A percentile compares a stretch with the other conserved stretches of the same genome.
Evolutionary conservation across 1,139 yeast genomes (phyloP).

Genomic region (Yamadazyma atlantica): DNA sequence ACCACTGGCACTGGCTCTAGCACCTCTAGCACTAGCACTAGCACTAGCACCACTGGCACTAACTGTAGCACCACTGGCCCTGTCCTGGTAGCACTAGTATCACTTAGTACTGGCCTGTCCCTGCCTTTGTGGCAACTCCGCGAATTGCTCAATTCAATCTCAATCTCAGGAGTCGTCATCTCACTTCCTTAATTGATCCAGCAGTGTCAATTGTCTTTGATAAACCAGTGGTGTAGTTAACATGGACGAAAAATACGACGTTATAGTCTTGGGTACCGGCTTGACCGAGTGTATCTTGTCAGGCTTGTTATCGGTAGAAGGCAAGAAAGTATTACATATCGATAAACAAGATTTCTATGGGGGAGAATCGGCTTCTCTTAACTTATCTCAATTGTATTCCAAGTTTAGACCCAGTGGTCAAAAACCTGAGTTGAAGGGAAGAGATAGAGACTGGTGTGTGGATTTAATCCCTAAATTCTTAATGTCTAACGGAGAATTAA

Average conservation of each 20-base stretch:
- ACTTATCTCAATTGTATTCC: conserved; percentile 59
- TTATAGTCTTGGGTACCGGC: conserved; percentile 60
- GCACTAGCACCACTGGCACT: too few species aligned
- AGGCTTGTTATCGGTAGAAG: conserved; percentile 88
- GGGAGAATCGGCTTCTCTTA: conserved; percentile 71
- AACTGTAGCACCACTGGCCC: too few species aligned
- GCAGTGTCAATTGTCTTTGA: too few species aligned
- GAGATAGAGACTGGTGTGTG: conserved; percentile 97
- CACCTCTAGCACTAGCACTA: too few species aligned
- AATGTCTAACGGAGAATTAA: conserved; percentile 97
- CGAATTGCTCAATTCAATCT: too few species aligned
- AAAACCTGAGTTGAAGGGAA: conserved; percentile 74
- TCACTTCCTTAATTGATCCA: too few species aligned
- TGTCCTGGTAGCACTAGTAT: too few species aligned
- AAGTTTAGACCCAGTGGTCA: conserved; percentile 71
- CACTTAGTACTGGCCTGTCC: too few species aligned
- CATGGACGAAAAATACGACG: conserved; percentile 98
- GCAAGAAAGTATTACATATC: conserved; percentile 89
- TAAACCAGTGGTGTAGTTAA: not conserved
- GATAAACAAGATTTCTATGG: conserved; percentile 98
- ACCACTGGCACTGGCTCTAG: too few species aligned
- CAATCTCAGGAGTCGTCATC: too few species aligned
- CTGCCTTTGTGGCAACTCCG: too few species aligned
- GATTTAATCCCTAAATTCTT: conserved; percentile 95
- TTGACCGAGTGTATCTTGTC: conserved; percentile 95